Evolutionary conservation across 805 yeast species (phyloP), one percentile per base, ranked within the genome.

Genomic region (Candida orba): DNA sequence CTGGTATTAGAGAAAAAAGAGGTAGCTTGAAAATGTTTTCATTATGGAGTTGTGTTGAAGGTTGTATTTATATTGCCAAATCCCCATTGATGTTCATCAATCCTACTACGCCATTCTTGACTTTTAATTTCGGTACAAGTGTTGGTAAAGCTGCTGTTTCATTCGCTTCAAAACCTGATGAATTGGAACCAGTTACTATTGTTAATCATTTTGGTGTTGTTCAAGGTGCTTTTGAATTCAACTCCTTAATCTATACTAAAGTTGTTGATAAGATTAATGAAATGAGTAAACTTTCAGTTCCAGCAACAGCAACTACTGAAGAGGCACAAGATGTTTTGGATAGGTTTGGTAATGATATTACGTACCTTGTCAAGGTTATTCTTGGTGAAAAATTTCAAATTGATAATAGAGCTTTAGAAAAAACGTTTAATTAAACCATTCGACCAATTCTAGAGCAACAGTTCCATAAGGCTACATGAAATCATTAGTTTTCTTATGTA

Each of bases 101-200:
- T 33, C 47, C 45, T 18, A 27, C 29, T 12, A 34, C 44, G 5
- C 43, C 42, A 18, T 38, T 34, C 10, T 34, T 44, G 17, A 41
- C 41, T 18, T 36, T 40, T 7, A 47, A 34, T 22, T 48, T 48
- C 36, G 51, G 43, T 36, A 45, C 51, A 8, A 42, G 48, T 38
- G 51, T 48, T 20, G 51, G 51, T 6, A 45, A 48, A 37, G 46
- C 51, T 14, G 44, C 51, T 18, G 51, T 40, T 20, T 18, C 39
- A 7, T 14, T 37, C 7, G 41, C 23, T 8, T 24, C 37, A 3
- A 39, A 36, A 12, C 27, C 27, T 17, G 13, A 36, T 13, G 36
- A 36, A 13, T 34, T 39, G 17, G 41, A 34, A 4, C 36, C 39
- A 9, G 18, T 41, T 7, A 36, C 45, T 9, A 34, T 38, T 30